Base-by-base conservation (phyloP, 1,139 yeast genomes). In the Oligophagozyma castellii region DNA sequence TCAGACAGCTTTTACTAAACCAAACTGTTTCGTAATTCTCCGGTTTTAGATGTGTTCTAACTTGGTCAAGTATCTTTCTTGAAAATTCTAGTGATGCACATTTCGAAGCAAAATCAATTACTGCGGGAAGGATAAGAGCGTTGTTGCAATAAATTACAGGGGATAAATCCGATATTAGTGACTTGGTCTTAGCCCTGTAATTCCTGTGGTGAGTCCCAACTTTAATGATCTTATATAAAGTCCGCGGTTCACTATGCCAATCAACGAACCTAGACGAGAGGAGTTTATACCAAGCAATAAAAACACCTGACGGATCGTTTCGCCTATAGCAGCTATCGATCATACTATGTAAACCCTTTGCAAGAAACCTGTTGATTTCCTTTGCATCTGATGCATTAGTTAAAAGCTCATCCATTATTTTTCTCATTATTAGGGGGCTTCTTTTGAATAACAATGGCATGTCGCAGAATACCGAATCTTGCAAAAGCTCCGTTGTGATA, bases 141-240 rank as follows among this genome's bases (percentile, higher is more conserved):
- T 58, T 52, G 4, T 56, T 48, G 27, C 53, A 49, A 25, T 59
- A 57, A 2, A 52, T 43, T n/a, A 43, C 41, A 5, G 58, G 46
- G 1, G 63, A 56, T 13, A 61, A 32, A 21, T 48, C 39, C 11
- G 36, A 29, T 3, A 62, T 38, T 3, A 61, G 31, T 10, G 56
- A 53, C 6, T 33, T 34, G 5, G 58, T 54, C 4, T 55, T 15
- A 2, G 22, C 12, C 12, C 51, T 40, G 31, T 57, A 61, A 24
- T 57, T 40, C 24, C 38, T 46, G 25, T 53, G 49, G 24, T 51
- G 51, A 8, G 58, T 49, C 34, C 56, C 56, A 4, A 44, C 33
- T 13, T 45, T 40, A 4, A 63, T 38, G 15, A 61, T 35, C 23
- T 46, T 48, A 5, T 56, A 46, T 10, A 61, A 11, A 2, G 46